Percentiles rank a stretch among this genome's conserved stretches.
phyloP scores from a whole-genome alignment of 768 basidiomycete species.

The Pisolithus marmoratus region DNA sequence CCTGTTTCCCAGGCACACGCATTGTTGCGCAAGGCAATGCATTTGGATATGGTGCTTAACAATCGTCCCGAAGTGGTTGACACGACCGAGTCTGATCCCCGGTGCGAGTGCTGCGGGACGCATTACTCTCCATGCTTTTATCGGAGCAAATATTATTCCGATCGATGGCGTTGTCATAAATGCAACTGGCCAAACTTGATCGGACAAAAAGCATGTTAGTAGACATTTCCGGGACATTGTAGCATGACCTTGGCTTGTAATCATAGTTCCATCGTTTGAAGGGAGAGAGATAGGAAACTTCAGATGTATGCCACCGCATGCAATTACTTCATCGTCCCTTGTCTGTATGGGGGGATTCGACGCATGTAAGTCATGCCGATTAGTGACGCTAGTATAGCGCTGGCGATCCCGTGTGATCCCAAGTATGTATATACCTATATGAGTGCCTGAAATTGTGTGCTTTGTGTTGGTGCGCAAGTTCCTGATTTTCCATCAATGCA shows the following conservation, averaged over 20 bases:
- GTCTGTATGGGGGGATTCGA: no score
- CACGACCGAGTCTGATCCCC: constrained; percentile 23
- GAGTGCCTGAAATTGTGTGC: no score
- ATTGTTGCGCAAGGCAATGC: constrained; percentile 81
- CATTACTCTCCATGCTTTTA: constrained; percentile 77
- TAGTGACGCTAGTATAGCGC: no score
- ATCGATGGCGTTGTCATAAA: constrained; percentile 37
- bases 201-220: background rate
- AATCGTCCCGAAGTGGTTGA: constrained; percentile 32
- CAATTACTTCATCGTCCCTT: no score
- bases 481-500: no score
- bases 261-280: background rate
- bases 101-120: constrained; percentile 59
- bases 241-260: background rate
- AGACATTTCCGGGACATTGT: background rate
- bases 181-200: constrained; percentile 31
- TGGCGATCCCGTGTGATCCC: no score
- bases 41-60: constrained; percentile 70
- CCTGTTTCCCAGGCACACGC: constrained; percentile 69
- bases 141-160: constrained; percentile 27
- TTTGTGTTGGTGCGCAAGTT: no score
- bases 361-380: no score
- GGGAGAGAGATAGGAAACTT: no score
- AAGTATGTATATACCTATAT: no score
- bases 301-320: no score